A percentile compares a stretch with the other conserved stretches of the same genome.
These are phyloP conservation scores for Candida lessepsii DNA, from an alignment of 805 yeast species.

Conservation along the genomic window DNA sequence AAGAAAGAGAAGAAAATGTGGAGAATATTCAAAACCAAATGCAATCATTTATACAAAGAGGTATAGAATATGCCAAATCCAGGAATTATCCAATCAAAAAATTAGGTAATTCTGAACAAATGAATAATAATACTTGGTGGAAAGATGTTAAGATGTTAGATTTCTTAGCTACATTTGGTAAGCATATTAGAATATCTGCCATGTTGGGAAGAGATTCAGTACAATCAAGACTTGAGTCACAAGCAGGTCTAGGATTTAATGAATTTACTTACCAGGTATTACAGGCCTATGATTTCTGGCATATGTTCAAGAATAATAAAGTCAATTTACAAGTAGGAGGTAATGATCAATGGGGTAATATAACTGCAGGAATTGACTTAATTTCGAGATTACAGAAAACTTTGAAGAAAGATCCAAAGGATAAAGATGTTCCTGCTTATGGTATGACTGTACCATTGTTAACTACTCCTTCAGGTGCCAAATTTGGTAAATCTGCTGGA, in stretches of 20 bases:
- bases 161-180: slow-evolving; percentile 75
- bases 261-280: slow-evolving; percentile 91
- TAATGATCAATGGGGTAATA: slow-evolving; percentile 97
- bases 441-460: slow-evolving; percentile 90
- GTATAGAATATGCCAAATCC: slow-evolving; percentile 57
- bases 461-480: slow-evolving; percentile 85
- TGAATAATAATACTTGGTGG: slow-evolving; percentile 88
- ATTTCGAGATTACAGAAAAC: slow-evolving; percentile 55
- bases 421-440: slow-evolving; percentile 37
- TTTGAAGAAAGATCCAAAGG: slow-evolving; percentile 13
- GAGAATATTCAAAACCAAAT: slow-evolving; percentile 61
- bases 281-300: slow-evolving; percentile 93
- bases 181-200: slow-evolving; percentile 73
- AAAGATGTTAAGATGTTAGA: slow-evolving; percentile 67
- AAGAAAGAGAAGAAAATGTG: slow-evolving; percentile 56
- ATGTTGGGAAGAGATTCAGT: slow-evolving; percentile 91
- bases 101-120: slow-evolving; percentile 41
- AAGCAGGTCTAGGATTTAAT: slow-evolving; percentile 83
- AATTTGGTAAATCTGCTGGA: slow-evolving; percentile 96
- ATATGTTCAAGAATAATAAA: slow-evolving; percentile 55
- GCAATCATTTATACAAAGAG: slow-evolving; percentile 56
- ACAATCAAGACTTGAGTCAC: slow-evolving; percentile 64
- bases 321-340: slow-evolving; percentile 90
- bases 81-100: slow-evolving; percentile 37
- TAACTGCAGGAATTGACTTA: slow-evolving; percentile 91